Percentiles rank a stretch among this genome's conserved stretches.
Conservation (phyloP, 371 early-diverging fungal species). For the Syncephalastrum racemosum region DNA sequence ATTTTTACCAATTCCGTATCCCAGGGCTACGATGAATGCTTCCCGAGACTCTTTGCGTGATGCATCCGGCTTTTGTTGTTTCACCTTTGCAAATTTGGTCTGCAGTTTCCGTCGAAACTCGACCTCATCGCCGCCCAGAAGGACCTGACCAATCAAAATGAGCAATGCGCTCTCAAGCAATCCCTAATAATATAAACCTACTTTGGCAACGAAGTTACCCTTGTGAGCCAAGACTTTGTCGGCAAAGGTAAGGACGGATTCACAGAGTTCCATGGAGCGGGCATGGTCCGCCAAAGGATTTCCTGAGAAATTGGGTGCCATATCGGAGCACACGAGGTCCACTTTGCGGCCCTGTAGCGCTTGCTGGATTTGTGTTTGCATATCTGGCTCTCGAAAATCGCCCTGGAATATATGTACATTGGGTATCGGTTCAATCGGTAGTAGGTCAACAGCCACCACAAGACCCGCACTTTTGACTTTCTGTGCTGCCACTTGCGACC, state of each 20-base stretch:
- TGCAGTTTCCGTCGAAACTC: constrained; percentile 50
- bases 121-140: constrained; percentile 66
- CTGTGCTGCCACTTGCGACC: constrained; percentile 83
- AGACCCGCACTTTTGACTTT: constrained; percentile 26
- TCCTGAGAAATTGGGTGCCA: constrained; percentile 81
- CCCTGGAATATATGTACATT: constrained; percentile 67
- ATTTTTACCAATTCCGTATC: constrained; percentile 15
- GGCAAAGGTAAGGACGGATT: constrained; percentile 65
- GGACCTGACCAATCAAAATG: constrained; percentile 31
- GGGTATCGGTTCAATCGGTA: constrained; percentile 69
- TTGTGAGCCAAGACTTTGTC: constrained; percentile 54
- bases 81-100: constrained; percentile 47
- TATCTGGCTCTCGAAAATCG: constrained; percentile 51
- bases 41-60: constrained; percentile 77
- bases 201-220: constrained; percentile 78
- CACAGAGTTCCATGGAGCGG: constrained; percentile 66
- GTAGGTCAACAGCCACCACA: constrained; percentile 72
- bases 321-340: constrained; percentile 73
- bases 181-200: constrained; percentile 24
- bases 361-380: constrained; percentile 40
- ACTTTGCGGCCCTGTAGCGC: constrained; percentile 41
- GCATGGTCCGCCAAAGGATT: constrained; percentile 54
- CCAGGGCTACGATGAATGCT: constrained; percentile 71
- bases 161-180: neutral
- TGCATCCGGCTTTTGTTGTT: constrained; percentile 67